phyloP scores from a whole-genome alignment of 192 early-diverging fungal species.

The Coemansia sp. region DNA sequence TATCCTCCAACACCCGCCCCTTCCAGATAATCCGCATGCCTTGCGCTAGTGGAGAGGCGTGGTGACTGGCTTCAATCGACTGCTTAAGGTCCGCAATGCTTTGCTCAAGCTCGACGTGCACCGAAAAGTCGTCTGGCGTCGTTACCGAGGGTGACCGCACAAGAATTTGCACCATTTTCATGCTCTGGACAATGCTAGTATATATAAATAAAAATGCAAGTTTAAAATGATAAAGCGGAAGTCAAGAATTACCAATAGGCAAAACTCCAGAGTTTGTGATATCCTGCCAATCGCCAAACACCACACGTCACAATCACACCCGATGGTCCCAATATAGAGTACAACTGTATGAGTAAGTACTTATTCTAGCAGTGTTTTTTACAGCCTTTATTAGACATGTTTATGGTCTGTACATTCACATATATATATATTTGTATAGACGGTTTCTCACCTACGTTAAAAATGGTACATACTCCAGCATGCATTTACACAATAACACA shows the following conservation, averaged over 20 bases:
- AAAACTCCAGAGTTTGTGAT: not conserved
- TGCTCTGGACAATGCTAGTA: not conserved
- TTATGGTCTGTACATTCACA: not conserved
- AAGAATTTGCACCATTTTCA: conserved; percentile 18
- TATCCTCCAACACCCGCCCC: conserved; percentile 35
- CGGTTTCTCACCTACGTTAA: not conserved
- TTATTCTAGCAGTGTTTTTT: not conserved
- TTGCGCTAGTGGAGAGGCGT: conserved; percentile 24
- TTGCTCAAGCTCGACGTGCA: conserved; percentile 11
- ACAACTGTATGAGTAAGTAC: not conserved
- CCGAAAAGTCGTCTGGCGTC: conserved; percentile 36
- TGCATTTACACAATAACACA: not conserved
- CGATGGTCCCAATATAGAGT: not conserved
- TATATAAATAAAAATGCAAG: not conserved
- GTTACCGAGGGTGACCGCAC: conserved; percentile 42
- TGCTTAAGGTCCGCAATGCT: conserved; percentile 31
- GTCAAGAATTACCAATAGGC: too few species aligned
- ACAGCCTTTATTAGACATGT: not conserved
- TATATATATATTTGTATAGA: not conserved
- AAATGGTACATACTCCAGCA: not conserved
- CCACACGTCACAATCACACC: not conserved
- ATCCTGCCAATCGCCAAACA: not conserved
- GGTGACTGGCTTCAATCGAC: conserved; percentile 31
- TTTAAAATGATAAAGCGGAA: not conserved
- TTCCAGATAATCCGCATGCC: conserved; percentile 52